These are phyloP conservation scores for Yarrowia sp. DNA, from an alignment of 805 yeast species.

Conservation along the genomic window DNA sequence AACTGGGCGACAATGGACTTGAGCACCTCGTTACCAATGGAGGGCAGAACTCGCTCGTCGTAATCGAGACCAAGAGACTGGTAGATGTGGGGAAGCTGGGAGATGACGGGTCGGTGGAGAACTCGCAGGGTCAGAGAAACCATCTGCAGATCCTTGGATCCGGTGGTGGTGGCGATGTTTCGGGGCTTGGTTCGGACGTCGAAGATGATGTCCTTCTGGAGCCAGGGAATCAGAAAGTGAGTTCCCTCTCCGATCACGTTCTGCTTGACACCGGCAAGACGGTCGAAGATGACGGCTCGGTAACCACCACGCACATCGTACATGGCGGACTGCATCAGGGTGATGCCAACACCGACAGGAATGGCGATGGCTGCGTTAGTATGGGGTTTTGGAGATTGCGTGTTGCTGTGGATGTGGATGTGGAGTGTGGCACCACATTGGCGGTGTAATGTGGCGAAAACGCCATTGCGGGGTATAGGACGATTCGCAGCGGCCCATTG, in stretches of 20 bases:
- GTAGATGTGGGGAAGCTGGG: slow-evolving; percentile 76
- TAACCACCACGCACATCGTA: slow-evolving; percentile 96
- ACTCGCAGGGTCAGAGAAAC: slow-evolving; percentile 91
- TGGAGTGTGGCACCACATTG: background rate
- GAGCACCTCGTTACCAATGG: slow-evolving; percentile 96
- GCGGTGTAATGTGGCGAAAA: background rate
- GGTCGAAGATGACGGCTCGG: slow-evolving; percentile 92
- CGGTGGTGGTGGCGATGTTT: slow-evolving; percentile 89
- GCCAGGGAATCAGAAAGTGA: slow-evolving; percentile 93
- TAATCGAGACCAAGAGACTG: slow-evolving; percentile 90
- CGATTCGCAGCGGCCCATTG: background rate
- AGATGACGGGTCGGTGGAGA: slow-evolving; percentile 88
- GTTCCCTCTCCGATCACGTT: slow-evolving; percentile 95
- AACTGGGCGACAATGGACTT: slow-evolving; percentile 97
- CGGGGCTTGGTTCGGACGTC: slow-evolving; percentile 95
- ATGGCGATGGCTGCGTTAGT: slow-evolving; percentile 33
- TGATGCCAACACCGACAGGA: slow-evolving; percentile 44
- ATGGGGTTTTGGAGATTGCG: background rate
- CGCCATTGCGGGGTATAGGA: background rate
- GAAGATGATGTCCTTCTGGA: slow-evolving; percentile 82
- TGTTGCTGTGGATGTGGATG: background rate
- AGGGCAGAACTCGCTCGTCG: slow-evolving; percentile 94
- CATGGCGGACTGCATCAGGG: slow-evolving; percentile 66
- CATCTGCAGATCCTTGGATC: slow-evolving; percentile 95
- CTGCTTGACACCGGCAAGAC: slow-evolving; percentile 82